Base-by-base conservation (phyloP, 257 asterid genomes). In the Oldenlandia corymbosa region DNA sequence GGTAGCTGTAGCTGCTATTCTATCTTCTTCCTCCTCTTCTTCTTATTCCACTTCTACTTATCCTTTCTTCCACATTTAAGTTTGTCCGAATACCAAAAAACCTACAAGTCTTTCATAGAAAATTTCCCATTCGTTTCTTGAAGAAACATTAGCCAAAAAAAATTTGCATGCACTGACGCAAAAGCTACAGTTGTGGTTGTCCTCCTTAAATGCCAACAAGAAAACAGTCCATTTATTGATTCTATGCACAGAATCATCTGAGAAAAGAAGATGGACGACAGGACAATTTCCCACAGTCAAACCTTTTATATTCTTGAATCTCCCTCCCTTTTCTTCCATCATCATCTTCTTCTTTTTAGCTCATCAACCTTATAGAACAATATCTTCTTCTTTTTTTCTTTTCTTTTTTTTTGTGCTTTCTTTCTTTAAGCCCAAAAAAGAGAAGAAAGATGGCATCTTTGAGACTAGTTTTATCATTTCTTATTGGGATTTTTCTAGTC, bases 91-190 rank as follows among this genome's bases (percentile, higher is more conserved):
- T 78, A 50, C 75, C 77, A 58, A 73, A 41, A 65, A 56, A 26
- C 10, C 21, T n/a, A n/a, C n/a, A n/a, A n/a, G n/a, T n/a, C n/a
- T n/a, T n/a, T n/a, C n/a, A n/a, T n/a, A n/a, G n/a, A n/a, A n/a
- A n/a, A n/a, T n/a, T n/a, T 18, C 9, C 34, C 57, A 28, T 51
- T 41, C 42, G 37, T 52, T 56, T 60, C 43, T 62, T n/a, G n/a
- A 60, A 68, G 68, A 68, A 64, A 64, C 7, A 21, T 17, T 42
- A n/a, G 47, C 71, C 63, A 60, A 16, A 23, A n/a, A n/a, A n/a
- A n/a, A n/a, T 11, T 26, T 54, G 61, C 83, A 73, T 75, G 78
- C 75, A 36, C 58, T 71, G 32, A 45, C 36, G 65, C 74, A 60
- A 46, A 66, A 64, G 27, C 52, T 58, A 60, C 64, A 60, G 71